phyloP scores from a whole-genome alignment of 352 stramenopile genomes.

The Phytophthora uliginosa region DNA sequence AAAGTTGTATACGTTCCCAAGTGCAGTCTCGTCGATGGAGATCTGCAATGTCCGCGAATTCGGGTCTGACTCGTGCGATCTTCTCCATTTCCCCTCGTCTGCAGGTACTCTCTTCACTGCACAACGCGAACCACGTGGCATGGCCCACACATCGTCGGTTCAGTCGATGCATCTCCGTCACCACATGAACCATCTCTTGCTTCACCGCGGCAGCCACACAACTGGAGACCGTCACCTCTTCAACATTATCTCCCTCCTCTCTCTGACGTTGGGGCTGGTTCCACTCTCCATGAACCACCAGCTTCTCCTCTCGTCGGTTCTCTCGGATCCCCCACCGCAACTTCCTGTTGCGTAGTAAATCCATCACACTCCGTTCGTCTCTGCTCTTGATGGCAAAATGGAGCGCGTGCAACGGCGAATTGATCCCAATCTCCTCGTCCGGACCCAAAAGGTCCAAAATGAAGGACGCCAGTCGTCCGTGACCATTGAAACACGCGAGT shows the following conservation, averaged over 20 bases:
- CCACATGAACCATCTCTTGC: slow-evolving; percentile 17
- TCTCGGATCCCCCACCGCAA: slow-evolving; percentile 12
- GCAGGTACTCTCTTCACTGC: slow-evolving; percentile 3
- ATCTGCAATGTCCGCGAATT: slow-evolving; percentile 23
- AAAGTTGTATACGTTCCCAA: slow-evolving; percentile 23
- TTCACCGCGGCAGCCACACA: slow-evolving; percentile 21
- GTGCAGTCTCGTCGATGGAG: slow-evolving; percentile 30
- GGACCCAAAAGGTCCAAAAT: slow-evolving; percentile 24
- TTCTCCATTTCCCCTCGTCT: background rate
- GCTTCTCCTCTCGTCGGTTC: slow-evolving; percentile 14
- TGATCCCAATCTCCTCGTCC: slow-evolving; percentile 2
- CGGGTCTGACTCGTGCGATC: background rate
- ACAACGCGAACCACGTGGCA: slow-evolving; percentile 33
- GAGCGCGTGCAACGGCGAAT: slow-evolving; percentile 21
- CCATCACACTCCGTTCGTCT: slow-evolving; percentile 26
- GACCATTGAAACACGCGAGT: slow-evolving; percentile 30
- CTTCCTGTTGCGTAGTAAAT: slow-evolving; percentile 31
- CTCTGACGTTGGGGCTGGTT: slow-evolving; percentile 15
- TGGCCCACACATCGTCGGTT: slow-evolving; percentile 30
- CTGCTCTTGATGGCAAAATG: slow-evolving; percentile 20
- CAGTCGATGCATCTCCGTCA: slow-evolving; percentile 24
- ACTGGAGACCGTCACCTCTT: slow-evolving; percentile 22
- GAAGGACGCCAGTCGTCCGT: slow-evolving; percentile 31
- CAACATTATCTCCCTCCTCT: background rate
- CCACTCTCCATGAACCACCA: slow-evolving; percentile 26